These are phyloP conservation scores for Physcomitrellopsis africana DNA, from an alignment of 225 moss, liverwort and hornwort genomes.

Conservation along the genomic window DNA sequence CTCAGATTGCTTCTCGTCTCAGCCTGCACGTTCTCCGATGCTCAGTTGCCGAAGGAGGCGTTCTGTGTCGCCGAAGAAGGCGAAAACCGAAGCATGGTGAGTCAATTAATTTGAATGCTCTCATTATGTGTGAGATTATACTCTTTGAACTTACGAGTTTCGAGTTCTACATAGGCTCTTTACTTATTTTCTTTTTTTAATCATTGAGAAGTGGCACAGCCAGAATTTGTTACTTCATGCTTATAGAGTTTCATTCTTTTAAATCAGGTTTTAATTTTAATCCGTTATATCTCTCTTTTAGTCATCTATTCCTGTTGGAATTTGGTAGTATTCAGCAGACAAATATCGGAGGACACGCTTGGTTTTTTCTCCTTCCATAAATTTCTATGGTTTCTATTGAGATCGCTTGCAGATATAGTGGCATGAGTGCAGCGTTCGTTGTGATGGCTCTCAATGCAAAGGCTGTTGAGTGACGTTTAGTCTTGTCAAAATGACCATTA, in stretches of 20 bases:
- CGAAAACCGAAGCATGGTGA: slow-evolving; percentile 23
- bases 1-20: slow-evolving; percentile 9
- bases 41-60: slow-evolving; percentile 21
- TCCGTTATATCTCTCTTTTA: not conserved
- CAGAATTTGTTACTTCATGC: not conserved
- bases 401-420: not conserved
- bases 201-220: not conserved
- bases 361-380: no score
- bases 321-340: not conserved
- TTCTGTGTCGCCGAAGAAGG: slow-evolving; percentile 15
- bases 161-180: not conserved
- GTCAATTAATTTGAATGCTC: not conserved
- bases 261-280: no score
- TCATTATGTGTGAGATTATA: not conserved
- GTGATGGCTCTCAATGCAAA: not conserved
- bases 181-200: not conserved
- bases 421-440: not conserved
- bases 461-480: not conserved
- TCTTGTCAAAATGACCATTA: not conserved
- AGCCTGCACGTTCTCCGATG: slow-evolving; percentile 20
- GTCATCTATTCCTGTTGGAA: not conserved
- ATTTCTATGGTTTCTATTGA: no score
- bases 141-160: not conserved
- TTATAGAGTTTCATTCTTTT: not conserved
- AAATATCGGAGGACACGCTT: not conserved